Evolutionary conservation across 805 yeast species (phyloP).

Genomic region (Kurtzmaniella cleridarum): DNA sequence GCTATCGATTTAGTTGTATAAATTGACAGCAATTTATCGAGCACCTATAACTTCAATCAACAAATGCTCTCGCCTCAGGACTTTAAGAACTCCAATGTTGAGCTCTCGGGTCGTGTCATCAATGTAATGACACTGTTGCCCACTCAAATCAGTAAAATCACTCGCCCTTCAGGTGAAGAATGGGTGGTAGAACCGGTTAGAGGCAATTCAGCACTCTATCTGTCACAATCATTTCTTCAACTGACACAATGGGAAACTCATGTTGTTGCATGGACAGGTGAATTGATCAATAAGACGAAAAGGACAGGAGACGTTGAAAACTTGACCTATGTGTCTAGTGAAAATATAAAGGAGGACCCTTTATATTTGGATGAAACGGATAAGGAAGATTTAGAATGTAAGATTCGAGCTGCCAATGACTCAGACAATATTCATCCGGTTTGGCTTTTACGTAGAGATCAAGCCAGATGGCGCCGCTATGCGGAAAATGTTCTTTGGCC

Average conservation of each 20-base stretch:
- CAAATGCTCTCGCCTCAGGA: constrained; percentile 24
- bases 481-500: constrained; percentile 95
- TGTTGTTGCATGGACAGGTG: constrained; percentile 95
- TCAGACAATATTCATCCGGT: constrained; percentile 70
- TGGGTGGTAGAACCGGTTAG: constrained; percentile 63
- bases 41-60: constrained; percentile 18
- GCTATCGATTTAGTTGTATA: too few species aligned
- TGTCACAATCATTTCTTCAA: constrained; percentile 63
- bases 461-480: constrained; percentile 78
- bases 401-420: constrained; percentile 41
- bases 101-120: constrained; percentile 61
- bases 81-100: constrained; percentile 19
- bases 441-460: constrained; percentile 79
- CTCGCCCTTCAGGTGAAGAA: constrained; percentile 18
- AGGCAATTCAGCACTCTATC: constrained; percentile 81
- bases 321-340: constrained; percentile 11
- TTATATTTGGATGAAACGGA: constrained; percentile 53
- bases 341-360: constrained; percentile 52
- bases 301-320: neutral
- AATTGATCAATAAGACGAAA: constrained; percentile 41
- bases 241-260: constrained; percentile 83
- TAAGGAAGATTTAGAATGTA: constrained; percentile 43
- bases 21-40: neutral
- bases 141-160: constrained; percentile 46
- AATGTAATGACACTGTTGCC: constrained; percentile 67